Evolutionary conservation across 805 yeast genomes (phyloP), one percentile per base, ranked within the genome.

Genomic region (Barnettozyma wickerhamii): DNA sequence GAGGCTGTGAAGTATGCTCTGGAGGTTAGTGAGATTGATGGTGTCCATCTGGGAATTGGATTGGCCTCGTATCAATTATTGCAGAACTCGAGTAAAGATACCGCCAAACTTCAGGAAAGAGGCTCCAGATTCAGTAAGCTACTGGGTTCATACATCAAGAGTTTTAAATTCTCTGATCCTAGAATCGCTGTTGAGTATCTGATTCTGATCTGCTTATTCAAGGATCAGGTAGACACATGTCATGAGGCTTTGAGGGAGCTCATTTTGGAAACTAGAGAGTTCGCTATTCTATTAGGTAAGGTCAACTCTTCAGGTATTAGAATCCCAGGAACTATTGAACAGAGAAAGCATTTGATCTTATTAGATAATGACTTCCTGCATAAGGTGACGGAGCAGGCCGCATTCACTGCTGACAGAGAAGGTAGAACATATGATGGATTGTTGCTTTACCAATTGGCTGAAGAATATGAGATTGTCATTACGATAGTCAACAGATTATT

Each of bases 101-200:
- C 47, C 20, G 59, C 55, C 10, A 59, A 66, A 47, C 62, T 73
- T 29, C 56, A 33, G 7, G 36, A 41, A 49, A 66, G 48, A 58
- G 50, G 53, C 1, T 56, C 63, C 51, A 71, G 71, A 46, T 76
- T 81, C 59, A 79, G 84, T 15, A 71, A 85, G 42, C 60, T 88
- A 38, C 52, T 93, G 36, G 95, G 95, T 1, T 77, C 81, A 17
- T 91, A 87, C 62, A 84, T 93, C 10, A 74, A 89, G 47, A 77
- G 81, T 14, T 91, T 93, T 69, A 81, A 89, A 53, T 76, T 77
- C 43, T 77, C 91, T 30, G 95, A 89, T 63, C 95, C 98, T 19
- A 77, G 81, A 53, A 86, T 84, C 42, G 97, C 97, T 1, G 84
- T 86, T n/a, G 96, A 91, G 59, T 93, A 93, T 56, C 64, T 91